phyloP scores from a whole-genome alignment of 2,329 filamentous ascomycete genomes.

The Chrysoporthe cubensis region DNA sequence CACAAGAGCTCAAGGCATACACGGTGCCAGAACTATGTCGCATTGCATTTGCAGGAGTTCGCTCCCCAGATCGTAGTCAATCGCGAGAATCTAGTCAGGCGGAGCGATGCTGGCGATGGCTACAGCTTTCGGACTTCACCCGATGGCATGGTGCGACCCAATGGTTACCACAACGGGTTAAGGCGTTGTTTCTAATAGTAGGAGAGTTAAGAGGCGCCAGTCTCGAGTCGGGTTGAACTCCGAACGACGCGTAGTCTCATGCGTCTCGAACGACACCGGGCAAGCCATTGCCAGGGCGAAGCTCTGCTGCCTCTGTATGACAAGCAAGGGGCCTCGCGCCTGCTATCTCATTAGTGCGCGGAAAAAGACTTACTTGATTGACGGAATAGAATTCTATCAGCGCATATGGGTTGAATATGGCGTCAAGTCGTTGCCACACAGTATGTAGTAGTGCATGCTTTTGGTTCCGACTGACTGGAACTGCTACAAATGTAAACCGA shows the following conservation, averaged over 20 bases:
- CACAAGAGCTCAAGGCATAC: neutral
- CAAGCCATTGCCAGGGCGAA: neutral
- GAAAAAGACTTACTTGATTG: neutral
- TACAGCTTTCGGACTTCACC: neutral
- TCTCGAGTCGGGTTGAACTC: neutral
- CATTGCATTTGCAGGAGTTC: neutral
- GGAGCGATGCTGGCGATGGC: neutral
- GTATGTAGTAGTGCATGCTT: neutral
- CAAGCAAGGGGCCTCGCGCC: neutral
- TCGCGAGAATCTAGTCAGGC: neutral
- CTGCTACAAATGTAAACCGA: neutral
- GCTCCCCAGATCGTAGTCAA: constrained; percentile 3
- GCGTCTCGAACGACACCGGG: neutral
- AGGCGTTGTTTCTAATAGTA: neutral
- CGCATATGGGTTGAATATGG: neutral
- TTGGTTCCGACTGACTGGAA: neutral
- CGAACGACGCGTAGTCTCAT: constrained; percentile 7
- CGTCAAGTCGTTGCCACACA: neutral
- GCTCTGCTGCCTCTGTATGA: neutral
- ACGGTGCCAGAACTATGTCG: neutral
- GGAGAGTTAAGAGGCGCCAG: neutral
- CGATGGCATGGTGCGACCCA: constrained; percentile 12
- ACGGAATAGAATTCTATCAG: neutral
- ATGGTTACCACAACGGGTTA: constrained; percentile 12
- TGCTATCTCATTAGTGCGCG: neutral